Evolutionary conservation across 129 eudicot genomes (phyloP), one percentile per base, ranked within the genome.

Genomic region (Helianthus tuberosus): DNA sequence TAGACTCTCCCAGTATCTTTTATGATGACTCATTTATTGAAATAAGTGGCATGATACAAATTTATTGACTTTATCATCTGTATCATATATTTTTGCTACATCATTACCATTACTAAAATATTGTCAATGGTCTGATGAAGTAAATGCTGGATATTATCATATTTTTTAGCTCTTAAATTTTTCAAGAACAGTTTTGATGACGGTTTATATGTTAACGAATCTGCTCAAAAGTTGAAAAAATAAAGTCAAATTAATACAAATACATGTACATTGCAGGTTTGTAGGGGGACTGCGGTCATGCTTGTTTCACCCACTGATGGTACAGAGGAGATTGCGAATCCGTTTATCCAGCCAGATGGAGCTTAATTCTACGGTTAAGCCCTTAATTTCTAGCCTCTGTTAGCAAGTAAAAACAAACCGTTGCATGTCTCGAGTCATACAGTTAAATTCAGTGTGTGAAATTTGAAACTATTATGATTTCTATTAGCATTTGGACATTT

Each of bases 281-380:
- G 99, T 20, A 89, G 99, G 71, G 99, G 99, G 41, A 94, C 99
- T 35, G 99, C 99, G 0, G 99, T 94, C 66, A 94, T 94, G 99
- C 99, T 94, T 35, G 99, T 94, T 53, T 85, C 97, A 17, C 99
- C 99, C 17, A 94, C 99, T 29, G 99, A 94, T 60, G 99, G 99
- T 29, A 94, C 99, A 27, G 97, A 94, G 70, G 99, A 94, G 88
- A 94, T 94, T 44, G 93, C 96, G 16, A 94, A 94, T 83, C 99
- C 97, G 12, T 94, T 94, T 86, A 55, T 85, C 69, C 97, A 90
- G 84, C 90, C 90, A 67, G 96, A 93, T 66, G 98, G 98, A 72
- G 96, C 96, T 27, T 93, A 89, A 74, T 78, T 69, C 10, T 71
- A 4, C 32, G 3, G 65, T 59, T 59, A 59, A 27, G 65, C 16